Percentiles rank a stretch among this genome's conserved stretches.
Evolutionary conservation across 1,139 yeast species (phyloP).

Genomic region (Nakaseomyces kungkrabaensis): DNA sequence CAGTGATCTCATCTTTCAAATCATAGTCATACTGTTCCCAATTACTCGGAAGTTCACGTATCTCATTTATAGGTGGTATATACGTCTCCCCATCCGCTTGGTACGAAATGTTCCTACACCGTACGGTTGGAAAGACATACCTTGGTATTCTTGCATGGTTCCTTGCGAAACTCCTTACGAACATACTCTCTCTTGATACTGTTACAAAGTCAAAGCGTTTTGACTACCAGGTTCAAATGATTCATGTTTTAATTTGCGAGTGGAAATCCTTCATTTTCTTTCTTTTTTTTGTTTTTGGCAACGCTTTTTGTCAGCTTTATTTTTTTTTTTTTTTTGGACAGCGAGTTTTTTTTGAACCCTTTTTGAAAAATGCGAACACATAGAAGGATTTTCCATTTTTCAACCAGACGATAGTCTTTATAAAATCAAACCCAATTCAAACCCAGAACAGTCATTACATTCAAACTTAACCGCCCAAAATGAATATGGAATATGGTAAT

Average conservation of each 20-base stretch:
- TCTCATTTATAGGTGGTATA: constrained; percentile 20
- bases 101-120: background rate
- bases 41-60: constrained; percentile 12
- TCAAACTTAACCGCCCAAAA: constrained; percentile 2
- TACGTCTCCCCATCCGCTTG: constrained; percentile 8
- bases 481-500: constrained; percentile 15
- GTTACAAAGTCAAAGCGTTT: too few species aligned
- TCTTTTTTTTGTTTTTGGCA: background rate
- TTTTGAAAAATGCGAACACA: too few species aligned
- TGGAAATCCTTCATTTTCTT: background rate
- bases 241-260: too few species aligned
- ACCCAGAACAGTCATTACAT: background rate
- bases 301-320: background rate
- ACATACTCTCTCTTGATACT: background rate
- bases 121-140: background rate
- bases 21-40: constrained; percentile 34
- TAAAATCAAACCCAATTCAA: background rate
- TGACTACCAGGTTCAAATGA: background rate
- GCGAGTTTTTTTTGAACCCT: too few species aligned
- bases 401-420: too few species aligned
- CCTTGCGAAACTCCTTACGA: too few species aligned
- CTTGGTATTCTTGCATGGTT: too few species aligned
- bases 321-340: background rate
- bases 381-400: too few species aligned
- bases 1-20: constrained; percentile 35